These are phyloP conservation scores for Xylaria hypoxylon DNA, from an alignment of 2,329 filamentous ascomycete species.

Conservation along the genomic window DNA sequence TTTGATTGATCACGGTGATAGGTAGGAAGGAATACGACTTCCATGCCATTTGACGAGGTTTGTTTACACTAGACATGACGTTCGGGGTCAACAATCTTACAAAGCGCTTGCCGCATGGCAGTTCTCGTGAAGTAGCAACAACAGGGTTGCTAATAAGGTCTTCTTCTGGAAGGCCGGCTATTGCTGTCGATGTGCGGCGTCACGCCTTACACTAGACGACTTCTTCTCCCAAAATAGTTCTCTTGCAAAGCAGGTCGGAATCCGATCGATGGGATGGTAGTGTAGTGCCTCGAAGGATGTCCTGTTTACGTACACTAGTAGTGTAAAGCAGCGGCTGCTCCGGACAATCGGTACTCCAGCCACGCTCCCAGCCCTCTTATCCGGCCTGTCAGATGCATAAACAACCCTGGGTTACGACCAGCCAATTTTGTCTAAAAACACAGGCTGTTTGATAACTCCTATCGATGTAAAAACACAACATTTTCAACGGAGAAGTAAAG, in stretches of 20 bases:
- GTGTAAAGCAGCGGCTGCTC: constrained; percentile 14
- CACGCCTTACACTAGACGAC: neutral
- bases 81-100: constrained; percentile 10
- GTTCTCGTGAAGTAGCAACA: neutral
- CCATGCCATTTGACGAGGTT: constrained; percentile 20
- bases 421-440: constrained; percentile 12
- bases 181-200: constrained; percentile 14
- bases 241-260: constrained; percentile 18
- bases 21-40: constrained; percentile 15
- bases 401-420: constrained; percentile 11
- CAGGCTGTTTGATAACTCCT: neutral
- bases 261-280: constrained; percentile 8
- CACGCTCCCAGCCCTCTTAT: constrained; percentile 16
- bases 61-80: constrained; percentile 11
- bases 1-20: constrained; percentile 18
- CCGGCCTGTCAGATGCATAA: constrained; percentile 8
- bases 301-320: too few relatives aligned
- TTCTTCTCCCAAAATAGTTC: constrained; percentile 32
- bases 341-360: constrained; percentile 16
- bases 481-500: neutral
- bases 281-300: neutral
- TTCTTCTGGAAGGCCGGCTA: neutral
- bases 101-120: neutral
- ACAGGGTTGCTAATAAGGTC: constrained; percentile 7
- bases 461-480: neutral